Evolutionary conservation across 805 yeast genomes (phyloP).

Genomic region (Wickerhamomyces ciferrii): DNA sequence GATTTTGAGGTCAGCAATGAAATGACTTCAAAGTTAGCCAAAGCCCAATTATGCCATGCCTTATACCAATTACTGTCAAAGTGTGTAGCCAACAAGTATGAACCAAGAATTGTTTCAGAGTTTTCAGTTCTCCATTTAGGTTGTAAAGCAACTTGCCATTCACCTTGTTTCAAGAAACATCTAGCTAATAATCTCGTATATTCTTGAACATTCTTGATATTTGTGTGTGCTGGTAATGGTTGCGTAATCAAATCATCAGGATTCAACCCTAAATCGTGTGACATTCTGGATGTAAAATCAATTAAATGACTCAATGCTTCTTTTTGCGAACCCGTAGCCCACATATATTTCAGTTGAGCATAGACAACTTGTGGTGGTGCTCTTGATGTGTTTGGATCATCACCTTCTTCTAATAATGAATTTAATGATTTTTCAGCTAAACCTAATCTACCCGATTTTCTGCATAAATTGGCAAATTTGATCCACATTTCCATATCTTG

Average conservation of each 20-base stretch:
- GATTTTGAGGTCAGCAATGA: constrained; percentile 44
- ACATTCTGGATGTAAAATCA: constrained; percentile 87
- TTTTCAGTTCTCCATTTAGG: constrained; percentile 74
- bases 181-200: constrained; percentile 85
- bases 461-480: constrained; percentile 91
- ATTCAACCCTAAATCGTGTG: constrained; percentile 80
- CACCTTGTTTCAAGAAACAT: constrained; percentile 96
- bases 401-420: constrained; percentile 67
- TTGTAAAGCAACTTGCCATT: constrained; percentile 88
- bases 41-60: constrained; percentile 99
- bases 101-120: constrained; percentile 83
- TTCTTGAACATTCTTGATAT: constrained; percentile 67
- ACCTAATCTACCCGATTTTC: constrained; percentile 89
- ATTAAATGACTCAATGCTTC: constrained; percentile 84
- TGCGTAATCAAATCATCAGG: constrained; percentile 85
- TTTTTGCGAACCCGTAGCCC: constrained; percentile 88
- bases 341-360: constrained; percentile 93
- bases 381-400: constrained; percentile 53
- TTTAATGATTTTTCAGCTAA: constrained; percentile 90
- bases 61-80: constrained; percentile 93
- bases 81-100: constrained; percentile 90
- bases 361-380: constrained; percentile 97
- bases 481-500: constrained; percentile 98
- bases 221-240: constrained; percentile 62
- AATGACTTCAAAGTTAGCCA: constrained; percentile 94